These are phyloP conservation scores for Myxozyma neotropica DNA, from an alignment of 805 yeast species.

Conservation along the genomic window DNA sequence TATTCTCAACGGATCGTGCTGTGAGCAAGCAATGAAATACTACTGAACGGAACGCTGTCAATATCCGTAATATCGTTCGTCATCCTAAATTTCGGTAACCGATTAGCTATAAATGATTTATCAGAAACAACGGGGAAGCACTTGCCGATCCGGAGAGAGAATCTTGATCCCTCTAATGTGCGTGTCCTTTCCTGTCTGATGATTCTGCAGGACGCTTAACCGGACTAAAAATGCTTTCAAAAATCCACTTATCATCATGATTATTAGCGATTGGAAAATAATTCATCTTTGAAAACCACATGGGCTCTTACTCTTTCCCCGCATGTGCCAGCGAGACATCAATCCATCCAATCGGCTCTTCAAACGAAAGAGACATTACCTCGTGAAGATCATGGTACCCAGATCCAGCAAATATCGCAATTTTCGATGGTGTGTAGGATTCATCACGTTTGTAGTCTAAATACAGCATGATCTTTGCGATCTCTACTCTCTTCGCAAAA, in stretches of 20 bases:
- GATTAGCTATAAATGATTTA: too few species aligned
- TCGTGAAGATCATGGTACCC: constrained; percentile 77
- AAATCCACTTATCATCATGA: constrained; percentile 44
- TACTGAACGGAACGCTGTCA: constrained; percentile 38
- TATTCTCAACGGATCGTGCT: constrained; percentile 34
- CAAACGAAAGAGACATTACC: constrained; percentile 60
- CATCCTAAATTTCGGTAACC: not conserved
- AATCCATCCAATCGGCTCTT: constrained; percentile 78
- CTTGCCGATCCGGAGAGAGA: constrained; percentile 48
- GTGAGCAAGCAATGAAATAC: constrained; percentile 39
- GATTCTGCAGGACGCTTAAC: constrained; percentile 69
- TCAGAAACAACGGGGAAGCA: constrained; percentile 31
- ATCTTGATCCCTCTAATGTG: constrained; percentile 78
- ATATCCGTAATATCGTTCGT: constrained; percentile 22
- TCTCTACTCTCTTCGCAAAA: constrained; percentile 73
- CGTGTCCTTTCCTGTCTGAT: constrained; percentile 95
- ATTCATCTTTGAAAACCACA: too few species aligned
- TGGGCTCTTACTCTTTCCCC: constrained; percentile 47
- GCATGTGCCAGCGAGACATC: constrained; percentile 61
- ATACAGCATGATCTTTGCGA: constrained; percentile 70
- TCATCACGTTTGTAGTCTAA: constrained; percentile 76
- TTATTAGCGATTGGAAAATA: too few species aligned
- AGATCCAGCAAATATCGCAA: constrained; percentile 69
- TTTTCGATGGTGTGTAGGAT: constrained; percentile 83
- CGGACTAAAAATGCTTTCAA: constrained; percentile 69